A percentile compares a stretch with the other conserved stretches of the same genome.
Evolutionary conservation across 75 land plant species (phyloP).

Genomic region (Pinus albicaulis): DNA sequence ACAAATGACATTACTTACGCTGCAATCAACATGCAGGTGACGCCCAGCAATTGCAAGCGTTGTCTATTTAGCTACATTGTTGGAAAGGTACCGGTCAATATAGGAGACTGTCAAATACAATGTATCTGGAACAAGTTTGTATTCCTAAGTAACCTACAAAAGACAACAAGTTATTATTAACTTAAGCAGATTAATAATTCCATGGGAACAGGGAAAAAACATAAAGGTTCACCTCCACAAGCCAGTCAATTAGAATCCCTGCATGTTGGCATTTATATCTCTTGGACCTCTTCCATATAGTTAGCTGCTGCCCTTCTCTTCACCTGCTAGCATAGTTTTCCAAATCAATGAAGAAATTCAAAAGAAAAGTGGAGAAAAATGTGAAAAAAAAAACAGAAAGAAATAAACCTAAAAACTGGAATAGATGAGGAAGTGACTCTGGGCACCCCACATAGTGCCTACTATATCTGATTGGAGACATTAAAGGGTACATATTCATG

Average conservation of each 20-base stretch:
- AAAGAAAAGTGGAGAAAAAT: not conserved
- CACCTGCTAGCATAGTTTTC: conserved; percentile 41
- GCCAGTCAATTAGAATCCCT: conserved; percentile 76
- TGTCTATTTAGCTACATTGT: conserved; percentile 55
- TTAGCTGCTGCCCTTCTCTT: conserved; percentile 38
- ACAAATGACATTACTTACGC: conserved; percentile 47
- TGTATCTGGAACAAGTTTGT: conserved; percentile 81
- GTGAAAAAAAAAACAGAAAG: too few species aligned
- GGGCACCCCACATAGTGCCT: too few species aligned
- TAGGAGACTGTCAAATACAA: conserved; percentile 75
- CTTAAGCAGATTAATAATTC: not conserved
- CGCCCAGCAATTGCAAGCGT: conserved; percentile 69
- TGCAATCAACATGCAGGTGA: conserved; percentile 87
- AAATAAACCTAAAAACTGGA: conserved; percentile 36
- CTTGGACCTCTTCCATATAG: conserved; percentile 67
- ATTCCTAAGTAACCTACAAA: conserved; percentile 83
- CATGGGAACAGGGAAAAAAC: not conserved
- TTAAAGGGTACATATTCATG: too few species aligned
- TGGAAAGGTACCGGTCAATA: conserved; percentile 82
- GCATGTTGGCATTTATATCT: conserved; percentile 69
- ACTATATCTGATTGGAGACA: too few species aligned
- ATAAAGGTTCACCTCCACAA: not conserved
- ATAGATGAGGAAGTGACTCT: too few species aligned
- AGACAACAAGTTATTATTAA: not conserved
- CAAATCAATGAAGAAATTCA: not conserved